Percentiles rank a stretch among this genome's conserved stretches.
Conservation (phyloP, 352 stramenopile genomes). For the Pythium scleroteichum region DNA sequence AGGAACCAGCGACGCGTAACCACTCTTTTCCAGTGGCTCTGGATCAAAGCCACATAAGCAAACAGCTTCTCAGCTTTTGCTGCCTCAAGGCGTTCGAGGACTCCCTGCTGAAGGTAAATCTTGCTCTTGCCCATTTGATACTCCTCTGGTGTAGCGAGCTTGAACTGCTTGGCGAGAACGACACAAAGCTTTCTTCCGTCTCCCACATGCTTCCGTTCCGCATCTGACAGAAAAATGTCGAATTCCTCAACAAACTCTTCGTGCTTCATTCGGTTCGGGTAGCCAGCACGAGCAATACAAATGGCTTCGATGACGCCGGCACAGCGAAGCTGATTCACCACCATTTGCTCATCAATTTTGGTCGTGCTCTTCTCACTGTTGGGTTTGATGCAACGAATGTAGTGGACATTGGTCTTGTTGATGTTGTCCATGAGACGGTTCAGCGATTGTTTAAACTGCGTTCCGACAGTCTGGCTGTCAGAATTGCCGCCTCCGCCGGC, state of each 20-base stretch:
- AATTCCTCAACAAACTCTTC: slow-evolving; percentile 83
- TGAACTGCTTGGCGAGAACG: slow-evolving; percentile 59
- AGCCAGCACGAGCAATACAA: slow-evolving; percentile 96
- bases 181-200: slow-evolving; percentile 44
- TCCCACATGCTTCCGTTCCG: slow-evolving; percentile 29
- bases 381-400: slow-evolving; percentile 99
- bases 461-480: slow-evolving; percentile 79
- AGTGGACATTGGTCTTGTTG: slow-evolving; percentile 95
- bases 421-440: slow-evolving; percentile 94
- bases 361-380: slow-evolving; percentile 94
- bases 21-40: slow-evolving; percentile 62
- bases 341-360: slow-evolving; percentile 87
- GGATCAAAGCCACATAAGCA: slow-evolving; percentile 58
- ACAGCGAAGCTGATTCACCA: slow-evolving; percentile 97
- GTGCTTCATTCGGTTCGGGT: slow-evolving; percentile 96
- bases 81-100: slow-evolving; percentile 71
- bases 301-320: slow-evolving; percentile 98
- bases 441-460: slow-evolving; percentile 94
- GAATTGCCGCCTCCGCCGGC: slow-evolving; percentile 24
- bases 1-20: slow-evolving; percentile 36
- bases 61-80: slow-evolving; percentile 69
- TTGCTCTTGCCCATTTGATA: slow-evolving; percentile 84
- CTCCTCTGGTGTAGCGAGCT: slow-evolving; percentile 59
- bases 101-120: slow-evolving; percentile 86
- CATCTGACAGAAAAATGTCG: slow-evolving; percentile 61